Conservation (phyloP, 805 yeast genomes). For the Sugiyamaella smithiae region DNA sequence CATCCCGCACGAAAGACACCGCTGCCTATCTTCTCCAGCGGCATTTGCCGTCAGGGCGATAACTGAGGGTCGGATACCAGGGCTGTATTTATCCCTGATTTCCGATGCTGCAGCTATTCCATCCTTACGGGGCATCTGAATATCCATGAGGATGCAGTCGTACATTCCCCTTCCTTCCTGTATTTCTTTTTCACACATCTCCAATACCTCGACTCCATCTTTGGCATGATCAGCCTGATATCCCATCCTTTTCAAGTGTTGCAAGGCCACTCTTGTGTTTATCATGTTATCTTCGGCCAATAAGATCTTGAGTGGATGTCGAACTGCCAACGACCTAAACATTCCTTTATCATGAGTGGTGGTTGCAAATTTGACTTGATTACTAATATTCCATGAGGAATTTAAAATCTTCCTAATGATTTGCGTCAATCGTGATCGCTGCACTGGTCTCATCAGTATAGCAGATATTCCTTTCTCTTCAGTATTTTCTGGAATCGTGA, state of each 20-base stretch:
- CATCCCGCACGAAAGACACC: slow-evolving; percentile 51
- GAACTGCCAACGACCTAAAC: slow-evolving; percentile 22
- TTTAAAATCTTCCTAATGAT: slow-evolving; percentile 22
- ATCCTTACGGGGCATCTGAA: slow-evolving; percentile 54
- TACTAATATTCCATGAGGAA: slow-evolving; percentile 18
- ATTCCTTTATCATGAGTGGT: slow-evolving; percentile 25
- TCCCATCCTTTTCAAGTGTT: slow-evolving; percentile 49
- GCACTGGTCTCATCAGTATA: slow-evolving; percentile 26
- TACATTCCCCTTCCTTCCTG: slow-evolving; percentile 39
- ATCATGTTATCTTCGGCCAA: slow-evolving; percentile 54
- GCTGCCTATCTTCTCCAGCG: slow-evolving; percentile 50
- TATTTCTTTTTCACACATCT: slow-evolving; percentile 32
- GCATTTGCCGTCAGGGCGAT: slow-evolving; percentile 54
- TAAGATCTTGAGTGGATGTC: slow-evolving; percentile 45
- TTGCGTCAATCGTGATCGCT: slow-evolving; percentile 23
- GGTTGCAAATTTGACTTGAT: slow-evolving; percentile 19
- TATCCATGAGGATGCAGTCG: slow-evolving; percentile 55
- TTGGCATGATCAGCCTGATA: slow-evolving; percentile 51
- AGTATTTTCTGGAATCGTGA: slow-evolving; percentile 24
- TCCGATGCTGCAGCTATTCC: slow-evolving; percentile 50
- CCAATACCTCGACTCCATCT: slow-evolving; percentile 48
- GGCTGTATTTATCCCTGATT: slow-evolving; percentile 35
- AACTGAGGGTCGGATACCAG: slow-evolving; percentile 37
- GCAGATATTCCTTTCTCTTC: slow-evolving; percentile 25
- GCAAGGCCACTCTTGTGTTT: slow-evolving; percentile 49